Evolutionary conservation across 2,329 filamentous ascomycete genomes (phyloP).

Genomic region (Ascosphaera apis): DNA sequence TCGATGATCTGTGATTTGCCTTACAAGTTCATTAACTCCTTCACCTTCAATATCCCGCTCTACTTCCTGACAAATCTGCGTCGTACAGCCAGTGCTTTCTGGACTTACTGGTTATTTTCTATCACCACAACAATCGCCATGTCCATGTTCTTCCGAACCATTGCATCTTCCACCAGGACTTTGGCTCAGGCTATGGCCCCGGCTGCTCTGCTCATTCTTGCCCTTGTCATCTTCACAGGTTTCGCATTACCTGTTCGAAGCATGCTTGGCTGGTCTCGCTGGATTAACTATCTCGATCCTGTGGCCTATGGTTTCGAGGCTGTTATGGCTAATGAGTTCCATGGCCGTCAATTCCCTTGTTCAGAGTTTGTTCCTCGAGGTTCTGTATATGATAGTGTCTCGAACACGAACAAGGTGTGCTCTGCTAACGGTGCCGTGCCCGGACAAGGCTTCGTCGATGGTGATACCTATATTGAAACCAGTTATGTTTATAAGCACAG

Average conservation of each 20-base stretch:
- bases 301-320: conserved; percentile 61
- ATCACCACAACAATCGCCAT: conserved; percentile 51
- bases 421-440: conserved; percentile 31
- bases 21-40: conserved; percentile 51
- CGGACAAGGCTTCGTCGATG: conserved; percentile 30
- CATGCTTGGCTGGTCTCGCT: conserved; percentile 67
- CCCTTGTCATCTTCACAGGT: conserved; percentile 26
- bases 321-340: conserved; percentile 66
- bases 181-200: conserved; percentile 42
- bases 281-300: conserved; percentile 64
- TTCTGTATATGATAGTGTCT: conserved; percentile 15
- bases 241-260: conserved; percentile 25
- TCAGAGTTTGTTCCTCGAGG: conserved; percentile 20
- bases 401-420: conserved; percentile 28
- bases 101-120: conserved; percentile 61
- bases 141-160: conserved; percentile 69
- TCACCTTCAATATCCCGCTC: conserved; percentile 55
- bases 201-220: conserved; percentile 26
- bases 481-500: conserved; percentile 33
- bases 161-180: conserved; percentile 59
- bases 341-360: conserved; percentile 35
- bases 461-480: conserved; percentile 32
- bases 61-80: conserved; percentile 78
- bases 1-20: conserved; percentile 76
- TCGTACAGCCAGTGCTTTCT: conserved; percentile 52